Base-by-base conservation (phyloP, 169 alveolate species). In the Cryptosporidium bovis region DNA sequence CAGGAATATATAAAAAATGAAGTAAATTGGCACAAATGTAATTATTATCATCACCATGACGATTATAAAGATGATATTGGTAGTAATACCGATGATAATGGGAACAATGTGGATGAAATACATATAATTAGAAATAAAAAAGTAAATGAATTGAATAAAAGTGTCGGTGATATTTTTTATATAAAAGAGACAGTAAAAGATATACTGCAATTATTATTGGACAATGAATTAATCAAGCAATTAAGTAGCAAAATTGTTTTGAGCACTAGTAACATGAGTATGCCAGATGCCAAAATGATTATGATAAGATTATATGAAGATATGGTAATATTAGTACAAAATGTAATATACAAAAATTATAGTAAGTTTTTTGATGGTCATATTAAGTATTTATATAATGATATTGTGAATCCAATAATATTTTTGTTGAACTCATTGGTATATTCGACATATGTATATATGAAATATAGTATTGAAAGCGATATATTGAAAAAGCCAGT, bases 351-450 rank as follows among this genome's bases (percentile, higher is more conserved):
- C 5, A 69, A 56, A 27, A 69, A 27, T 4, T 29, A 53, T 13
- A 3, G 20, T 5, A 64, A 53, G 13, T 53, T 69, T 20, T 69
- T 69, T 16, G 56, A 77, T n/a, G 55, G 36, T 29, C 27, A 40
- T 24, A 18, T 60, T 6, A 44, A 13, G 7, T 60, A 24, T n/a
- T 29, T 56, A 10, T 77, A 58, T 60, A 34, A n/a, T n/a, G 85
- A 77, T 62, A 46, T 77, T 16, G 20, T 77, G 10, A 5, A 29
- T 20, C 85, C 85, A 16, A 27, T 77, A 2, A 34, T 27, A 27
- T 60, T 77, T 24, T 18, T 77, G 13, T 56, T 60, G 27, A 60
- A 77, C 12, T 77, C 85, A 15, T 31, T 77, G 40, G 18, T 62
- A 48, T 60, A 27, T 40, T 55, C 71, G 3, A 15, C 50, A 1